Base-by-base conservation (phyloP, 305 asterid genomes). In the Ruellia speciosa region DNA sequence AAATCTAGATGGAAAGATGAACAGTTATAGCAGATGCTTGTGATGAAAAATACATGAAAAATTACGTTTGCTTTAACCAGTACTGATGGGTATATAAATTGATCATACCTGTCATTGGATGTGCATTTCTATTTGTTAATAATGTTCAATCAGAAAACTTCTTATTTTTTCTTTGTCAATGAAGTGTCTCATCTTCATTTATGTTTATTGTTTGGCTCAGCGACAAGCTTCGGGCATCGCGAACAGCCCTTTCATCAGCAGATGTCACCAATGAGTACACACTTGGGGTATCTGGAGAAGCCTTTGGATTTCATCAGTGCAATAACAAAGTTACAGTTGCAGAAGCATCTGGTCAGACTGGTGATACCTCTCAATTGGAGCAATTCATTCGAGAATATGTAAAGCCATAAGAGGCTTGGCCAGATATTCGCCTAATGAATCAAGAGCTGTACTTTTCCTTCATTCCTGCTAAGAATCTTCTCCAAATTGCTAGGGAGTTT, bases 161-260 rank as follows among this genome's bases (percentile, higher is more conserved):
- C n/a, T n/a, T n/a, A n/a, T n/a, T n/a, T n/a, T n/a, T n/a, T n/a
- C n/a, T n/a, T 24, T 24, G 31, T 24, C 31, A 24, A 24, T 24
- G 31, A 24, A 24, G 31, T 24, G 4, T 24, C 2, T 24, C 31
- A 43, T 43, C 11, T n/a, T 3, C 11, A 0, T 43, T 13, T 2
- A n/a, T 12, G 16, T 6, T 43, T 49, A 34, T 17, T 17, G 57
- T 47, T 46, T 70, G 54, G 52, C 53, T 48, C 77, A 88, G 95
- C n/a, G 88, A 88, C 67, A 88, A 89, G 76, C 92, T 89, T 59
- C 81, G 95, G 19, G 77, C 77, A 65, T 86, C 98, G 58, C 85
- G 96, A 69, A 90, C 93, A 18, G 74, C 83, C 15, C 62, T 87
- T 33, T 87, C 97, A 16, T 86, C 86, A 5, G 96, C 96, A 15